phyloP scores from a whole-genome alignment of 2,329 filamentous ascomycete genomes.

The Monascus ruber region DNA sequence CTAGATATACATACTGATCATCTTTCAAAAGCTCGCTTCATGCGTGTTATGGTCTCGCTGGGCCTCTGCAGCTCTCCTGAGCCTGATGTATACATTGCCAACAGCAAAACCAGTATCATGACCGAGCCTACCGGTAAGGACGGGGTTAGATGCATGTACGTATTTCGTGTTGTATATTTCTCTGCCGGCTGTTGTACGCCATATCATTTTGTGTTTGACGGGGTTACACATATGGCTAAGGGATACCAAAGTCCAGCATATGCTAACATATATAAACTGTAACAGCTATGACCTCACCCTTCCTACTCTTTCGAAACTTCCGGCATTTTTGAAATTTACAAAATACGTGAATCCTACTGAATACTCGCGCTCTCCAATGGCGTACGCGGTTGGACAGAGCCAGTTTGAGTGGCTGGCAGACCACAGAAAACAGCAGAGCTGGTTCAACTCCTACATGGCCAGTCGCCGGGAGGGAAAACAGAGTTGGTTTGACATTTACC shows the following conservation, averaged over 20 bases:
- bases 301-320: conserved; percentile 19
- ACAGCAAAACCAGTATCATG: conserved; percentile 3
- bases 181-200: not conserved
- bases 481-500: conserved; percentile 22
- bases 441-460: conserved; percentile 25
- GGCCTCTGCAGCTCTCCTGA: conserved; percentile 3
- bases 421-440: conserved; percentile 12
- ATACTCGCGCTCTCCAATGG: conserved; percentile 18
- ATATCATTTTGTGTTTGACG: not conserved
- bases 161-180: not conserved
- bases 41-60: conserved; percentile 6
- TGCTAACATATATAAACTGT: not conserved
- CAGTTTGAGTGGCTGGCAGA: conserved; percentile 23
- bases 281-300: conserved; percentile 19
- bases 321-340: conserved; percentile 18
- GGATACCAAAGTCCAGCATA: not conserved
- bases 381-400: conserved; percentile 20
- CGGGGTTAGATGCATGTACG: conserved; percentile 6
- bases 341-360: conserved; percentile 17
- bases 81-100: conserved; percentile 4
- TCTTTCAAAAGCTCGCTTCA: conserved; percentile 2
- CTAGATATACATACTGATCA: not conserved
- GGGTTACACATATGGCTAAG: not conserved
- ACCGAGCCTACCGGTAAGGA: conserved; percentile 5
- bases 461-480: conserved; percentile 18